Percentiles rank a stretch among this genome's conserved stretches.
These are phyloP conservation scores for Phytophthora palmivora DNA, from an alignment of 352 stramenopile genomes.

Conservation along the genomic window DNA sequence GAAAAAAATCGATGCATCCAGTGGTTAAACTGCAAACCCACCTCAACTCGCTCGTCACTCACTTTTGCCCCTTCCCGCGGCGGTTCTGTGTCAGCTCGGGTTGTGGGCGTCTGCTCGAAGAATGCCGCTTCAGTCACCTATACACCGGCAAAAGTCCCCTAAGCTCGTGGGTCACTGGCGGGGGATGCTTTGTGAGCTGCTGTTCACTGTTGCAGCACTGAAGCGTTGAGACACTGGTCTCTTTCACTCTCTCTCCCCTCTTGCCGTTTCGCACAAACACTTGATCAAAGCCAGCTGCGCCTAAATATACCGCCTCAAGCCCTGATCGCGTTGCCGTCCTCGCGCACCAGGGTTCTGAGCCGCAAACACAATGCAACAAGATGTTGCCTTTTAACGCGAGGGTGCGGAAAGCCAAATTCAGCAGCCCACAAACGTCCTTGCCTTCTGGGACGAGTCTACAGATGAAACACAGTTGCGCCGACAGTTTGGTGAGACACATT, in stretches of 20 bases:
- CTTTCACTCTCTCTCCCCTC: conserved; percentile 25
- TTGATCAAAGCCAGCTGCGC: conserved; percentile 11
- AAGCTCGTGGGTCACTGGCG: conserved; percentile 36
- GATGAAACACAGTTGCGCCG: conserved; percentile 15
- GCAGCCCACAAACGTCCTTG: conserved; percentile 15
- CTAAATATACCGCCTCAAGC: conserved; percentile 40
- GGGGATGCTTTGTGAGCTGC: conserved; percentile 21
- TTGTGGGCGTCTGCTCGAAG: conserved; percentile 42
- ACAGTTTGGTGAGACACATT: conserved; percentile 30
- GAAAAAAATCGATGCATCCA: conserved; percentile 20
- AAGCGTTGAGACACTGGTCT: conserved; percentile 29
- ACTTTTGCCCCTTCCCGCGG: conserved; percentile 34
- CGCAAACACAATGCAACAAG: conserved; percentile 18
- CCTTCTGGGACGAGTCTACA: conserved; percentile 15
- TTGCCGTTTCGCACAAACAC: conserved; percentile 32
- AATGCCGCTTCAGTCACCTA: conserved; percentile 61
- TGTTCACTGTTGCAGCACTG: background rate
- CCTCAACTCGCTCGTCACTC: conserved; percentile 25
- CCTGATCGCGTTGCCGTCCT: too few species aligned
- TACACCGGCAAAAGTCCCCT: conserved; percentile 38
- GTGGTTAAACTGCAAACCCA: conserved; percentile 13
- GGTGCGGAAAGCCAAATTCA: conserved; percentile 1
- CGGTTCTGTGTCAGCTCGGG: conserved; percentile 39
- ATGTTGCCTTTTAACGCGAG: conserved; percentile 18
- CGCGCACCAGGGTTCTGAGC: conserved; percentile 21